phyloP scores from a whole-genome alignment of 805 yeast species.

The Starmerella bombi region DNA sequence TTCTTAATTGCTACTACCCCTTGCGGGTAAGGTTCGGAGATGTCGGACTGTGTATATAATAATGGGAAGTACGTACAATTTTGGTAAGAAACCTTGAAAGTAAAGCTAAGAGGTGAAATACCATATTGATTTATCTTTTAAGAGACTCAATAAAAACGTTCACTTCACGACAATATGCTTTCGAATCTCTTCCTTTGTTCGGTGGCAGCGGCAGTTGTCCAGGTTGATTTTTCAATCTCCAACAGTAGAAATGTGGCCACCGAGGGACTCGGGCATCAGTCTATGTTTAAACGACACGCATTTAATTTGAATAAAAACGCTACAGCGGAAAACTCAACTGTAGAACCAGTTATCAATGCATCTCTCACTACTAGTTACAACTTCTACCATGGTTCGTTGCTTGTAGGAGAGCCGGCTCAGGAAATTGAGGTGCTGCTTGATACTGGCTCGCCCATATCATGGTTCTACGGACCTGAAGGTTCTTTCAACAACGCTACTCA shows the following conservation, averaged over 20 bases:
- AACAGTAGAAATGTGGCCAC: slow-evolving; percentile 2
- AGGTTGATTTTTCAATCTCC: slow-evolving; percentile 8
- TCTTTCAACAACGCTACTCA: slow-evolving; percentile 23
- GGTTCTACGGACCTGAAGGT: slow-evolving; percentile 33
- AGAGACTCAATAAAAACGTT: no score
- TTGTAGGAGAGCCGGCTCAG: slow-evolving; percentile 35
- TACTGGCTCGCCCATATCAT: slow-evolving; percentile 39
- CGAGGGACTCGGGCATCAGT: not conserved
- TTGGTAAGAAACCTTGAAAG: no score
- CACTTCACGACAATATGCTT: no score
- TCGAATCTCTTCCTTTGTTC: slow-evolving; percentile 7
- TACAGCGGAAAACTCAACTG: slow-evolving; percentile 3
- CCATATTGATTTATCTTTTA: no score
- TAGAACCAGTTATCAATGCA: slow-evolving; percentile 16
- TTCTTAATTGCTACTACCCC: no score
- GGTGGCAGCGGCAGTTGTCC: slow-evolving; percentile 10
- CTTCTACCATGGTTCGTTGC: slow-evolving; percentile 27
- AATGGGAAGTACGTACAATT: no score
- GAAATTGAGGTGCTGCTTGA: slow-evolving; percentile 33
- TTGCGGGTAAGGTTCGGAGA: no score
- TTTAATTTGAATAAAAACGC: not conserved
- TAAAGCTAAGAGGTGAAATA: no score
- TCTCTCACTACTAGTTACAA: slow-evolving; percentile 24
- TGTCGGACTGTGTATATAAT: no score
- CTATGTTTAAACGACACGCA: not conserved